Evolutionary conservation across 2,329 filamentous ascomycete genomes (phyloP), one percentile per base, ranked within the genome.

Genomic region (Sporothrix pallida): DNA sequence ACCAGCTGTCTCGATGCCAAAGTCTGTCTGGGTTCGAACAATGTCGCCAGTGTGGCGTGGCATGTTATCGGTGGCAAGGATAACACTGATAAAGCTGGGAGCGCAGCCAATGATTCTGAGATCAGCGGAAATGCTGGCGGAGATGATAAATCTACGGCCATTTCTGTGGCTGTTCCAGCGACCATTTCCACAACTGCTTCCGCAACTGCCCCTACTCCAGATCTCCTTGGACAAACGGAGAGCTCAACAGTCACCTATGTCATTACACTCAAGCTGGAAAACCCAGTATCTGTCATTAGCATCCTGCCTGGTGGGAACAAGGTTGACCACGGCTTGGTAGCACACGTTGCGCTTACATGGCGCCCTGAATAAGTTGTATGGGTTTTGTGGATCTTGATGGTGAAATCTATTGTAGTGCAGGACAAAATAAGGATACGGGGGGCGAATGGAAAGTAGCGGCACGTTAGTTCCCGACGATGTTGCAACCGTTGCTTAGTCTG

Each of bases 11-110:
- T 81, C 12, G 70, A 77, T 4, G 79, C 79, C 3, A 76, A 74
- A 15, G 75, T 81, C 1, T 77, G 77, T 1, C 63, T 81, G 3
- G 79, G 79, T 0, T 62, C 31, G 0, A 70, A 76, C 37, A 80
- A 80, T 73, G 8, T 76, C 6, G 79, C 78, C 1, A 74, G 72
- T 0, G 78, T 80, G 9, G 42, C 67, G 15, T 80, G 79, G 79
- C 73, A 68, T 10, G 15, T 54, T 4, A 9, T 31, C 13, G 23
- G 13, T 20, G 17, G 26, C 17, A 13, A 50, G 26, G 44, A 13
- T 6, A 26, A 20, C 4, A 37, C 31, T 37, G 31, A 37, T 37
- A 37, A 37, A 37, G 7, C 31, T 50, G 42, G 20, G 9, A 20
- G 26, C 5, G n/a, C 31, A 15, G 31, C 26, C 42, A 17, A 26